Percentiles rank a stretch among this genome's conserved stretches.
Evolutionary conservation across 768 basidiomycete species (phyloP).

Genomic region (Boletus bicolor): DNA sequence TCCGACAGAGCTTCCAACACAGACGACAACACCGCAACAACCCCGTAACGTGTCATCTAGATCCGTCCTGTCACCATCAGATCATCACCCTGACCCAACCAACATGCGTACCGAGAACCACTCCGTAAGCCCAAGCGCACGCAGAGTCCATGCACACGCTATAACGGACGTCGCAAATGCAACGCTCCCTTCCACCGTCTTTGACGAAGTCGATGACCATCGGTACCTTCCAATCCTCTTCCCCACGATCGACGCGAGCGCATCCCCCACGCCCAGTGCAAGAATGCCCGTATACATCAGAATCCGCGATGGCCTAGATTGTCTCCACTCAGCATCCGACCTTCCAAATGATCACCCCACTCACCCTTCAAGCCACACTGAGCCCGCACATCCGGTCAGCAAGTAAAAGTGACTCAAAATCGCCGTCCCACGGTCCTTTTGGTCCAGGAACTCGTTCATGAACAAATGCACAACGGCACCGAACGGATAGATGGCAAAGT

Average conservation of each 20-base stretch:
- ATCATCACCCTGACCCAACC: not conserved
- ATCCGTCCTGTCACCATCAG: slow-evolving; percentile 20
- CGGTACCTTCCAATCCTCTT: slow-evolving; percentile 74
- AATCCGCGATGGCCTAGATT: slow-evolving; percentile 44
- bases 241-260: slow-evolving; percentile 90
- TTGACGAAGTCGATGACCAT: slow-evolving; percentile 82
- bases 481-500: slow-evolving; percentile 97
- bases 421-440: slow-evolving; percentile 91
- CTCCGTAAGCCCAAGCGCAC: slow-evolving; percentile 66
- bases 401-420: slow-evolving; percentile 98
- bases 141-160: slow-evolving; percentile 64
- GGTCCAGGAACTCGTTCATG: slow-evolving; percentile 95
- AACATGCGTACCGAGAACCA: slow-evolving; percentile 66
- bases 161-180: slow-evolving; percentile 78
- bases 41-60: slow-evolving; percentile 65
- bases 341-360: slow-evolving; percentile 28
- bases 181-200: slow-evolving; percentile 88
- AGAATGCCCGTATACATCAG: slow-evolving; percentile 82
- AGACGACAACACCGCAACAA: slow-evolving; percentile 61
- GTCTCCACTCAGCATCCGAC: slow-evolving; percentile 3
- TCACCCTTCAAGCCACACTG: slow-evolving; percentile 93
- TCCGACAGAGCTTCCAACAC: slow-evolving; percentile 87
- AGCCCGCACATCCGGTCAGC: slow-evolving; percentile 90
- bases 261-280: slow-evolving; percentile 89
- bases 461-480: slow-evolving; percentile 92